Percentiles rank a stretch among this genome's conserved stretches.
These are phyloP conservation scores for Trypanosoma brucei DNA, from an alignment of 208 protist species.

Conservation along the genomic window DNA sequence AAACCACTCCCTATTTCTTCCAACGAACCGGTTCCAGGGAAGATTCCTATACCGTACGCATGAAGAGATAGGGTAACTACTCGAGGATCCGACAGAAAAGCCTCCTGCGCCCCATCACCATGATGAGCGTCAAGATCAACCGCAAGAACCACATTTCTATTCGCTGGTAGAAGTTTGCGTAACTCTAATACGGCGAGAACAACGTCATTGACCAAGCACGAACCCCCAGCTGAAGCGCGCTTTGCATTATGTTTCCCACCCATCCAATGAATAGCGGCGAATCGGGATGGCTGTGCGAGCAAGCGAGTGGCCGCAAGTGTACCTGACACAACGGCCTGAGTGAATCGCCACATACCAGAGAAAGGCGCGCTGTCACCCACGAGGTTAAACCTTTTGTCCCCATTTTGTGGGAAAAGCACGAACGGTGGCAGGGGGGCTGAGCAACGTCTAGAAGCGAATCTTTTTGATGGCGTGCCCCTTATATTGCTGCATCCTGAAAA, in stretches of 20 bases:
- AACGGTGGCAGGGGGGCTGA: constrained; percentile 10
- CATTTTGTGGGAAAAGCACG: constrained; percentile 25
- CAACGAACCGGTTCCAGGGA: constrained; percentile 90
- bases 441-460: background rate
- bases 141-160: constrained; percentile 91
- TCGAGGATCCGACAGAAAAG: constrained; percentile 95
- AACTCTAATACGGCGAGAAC: constrained; percentile 97
- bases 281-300: constrained; percentile 24
- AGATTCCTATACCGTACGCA: constrained; percentile 92
- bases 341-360: constrained; percentile 40
- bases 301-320: constrained; percentile 39
- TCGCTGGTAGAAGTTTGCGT: constrained; percentile 56
- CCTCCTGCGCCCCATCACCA: constrained; percentile 97
- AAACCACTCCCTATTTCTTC: constrained; percentile 83
- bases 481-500: constrained; percentile 13
- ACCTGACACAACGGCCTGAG: constrained; percentile 33
- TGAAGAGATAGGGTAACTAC: constrained; percentile 98
- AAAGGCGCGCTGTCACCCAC: constrained; percentile 31
- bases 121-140: constrained; percentile 99
- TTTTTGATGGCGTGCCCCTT: constrained; percentile 14
- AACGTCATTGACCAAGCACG: constrained; percentile 99
- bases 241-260: constrained; percentile 95
- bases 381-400: constrained; percentile 32
- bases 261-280: constrained; percentile 96
- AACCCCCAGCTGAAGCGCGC: constrained; percentile 84